Percentiles rank a stretch among this genome's conserved stretches.
phyloP scores from a whole-genome alignment of 805 yeast species.

The Jamesozyma jinghongensis region DNA sequence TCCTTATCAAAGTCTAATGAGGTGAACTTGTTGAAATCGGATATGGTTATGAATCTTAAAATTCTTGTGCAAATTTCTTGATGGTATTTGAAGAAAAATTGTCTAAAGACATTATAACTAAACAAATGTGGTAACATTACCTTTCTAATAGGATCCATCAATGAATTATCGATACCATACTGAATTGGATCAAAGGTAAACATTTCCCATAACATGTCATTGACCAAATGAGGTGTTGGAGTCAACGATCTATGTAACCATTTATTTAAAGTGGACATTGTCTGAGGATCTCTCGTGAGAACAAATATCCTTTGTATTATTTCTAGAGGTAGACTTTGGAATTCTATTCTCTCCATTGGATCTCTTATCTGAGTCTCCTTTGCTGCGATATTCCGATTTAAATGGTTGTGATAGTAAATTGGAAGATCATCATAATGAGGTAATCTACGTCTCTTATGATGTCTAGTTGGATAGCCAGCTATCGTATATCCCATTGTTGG shows the following conservation, averaged over 20 bases:
- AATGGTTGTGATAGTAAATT: conserved; percentile 4
- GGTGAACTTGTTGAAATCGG: conserved; percentile 1
- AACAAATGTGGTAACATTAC: conserved; percentile 8
- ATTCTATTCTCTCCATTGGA: background rate
- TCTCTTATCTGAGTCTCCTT: background rate
- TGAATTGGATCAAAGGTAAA: conserved; percentile 5
- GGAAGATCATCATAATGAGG: conserved; percentile 3
- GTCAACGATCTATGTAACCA: conserved; percentile 12
- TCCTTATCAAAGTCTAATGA: conserved; percentile 1
- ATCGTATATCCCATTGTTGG: conserved; percentile 16
- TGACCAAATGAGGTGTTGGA: conserved; percentile 8
- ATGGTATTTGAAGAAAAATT: conserved; percentile 4
- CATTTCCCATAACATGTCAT: conserved; percentile 9
- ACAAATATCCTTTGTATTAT: conserved; percentile 11
- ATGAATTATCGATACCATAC: background rate
- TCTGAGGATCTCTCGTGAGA: conserved; percentile 1
- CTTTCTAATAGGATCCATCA: background rate
- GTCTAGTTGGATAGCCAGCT: conserved; percentile 15
- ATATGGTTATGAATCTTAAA: conserved; percentile 4
- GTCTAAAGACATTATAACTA: conserved; percentile 1
- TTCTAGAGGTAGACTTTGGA: conserved; percentile 11
- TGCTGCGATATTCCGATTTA: too few species aligned
- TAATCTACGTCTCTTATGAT: conserved; percentile 11
- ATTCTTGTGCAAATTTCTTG: background rate
- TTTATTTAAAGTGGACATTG: conserved; percentile 9